Evolutionary conservation across 495 filamentous ascomycete species (phyloP), one percentile per base, ranked within the genome.

Genomic region (Neurospora tetrasperma): DNA sequence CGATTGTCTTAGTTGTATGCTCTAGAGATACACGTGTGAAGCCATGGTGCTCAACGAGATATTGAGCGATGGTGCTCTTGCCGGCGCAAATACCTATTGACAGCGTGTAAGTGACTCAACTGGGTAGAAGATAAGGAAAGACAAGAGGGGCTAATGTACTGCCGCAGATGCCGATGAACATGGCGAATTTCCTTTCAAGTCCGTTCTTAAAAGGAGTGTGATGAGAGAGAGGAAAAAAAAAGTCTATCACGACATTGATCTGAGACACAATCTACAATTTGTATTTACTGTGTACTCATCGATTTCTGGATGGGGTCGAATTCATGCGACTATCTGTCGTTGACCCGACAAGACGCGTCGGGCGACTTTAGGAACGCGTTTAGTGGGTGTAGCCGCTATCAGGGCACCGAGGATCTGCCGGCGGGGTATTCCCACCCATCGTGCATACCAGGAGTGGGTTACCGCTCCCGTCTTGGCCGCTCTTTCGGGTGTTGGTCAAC

Each of bases 101-200:
- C 14, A 9, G 40, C 31, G 69, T 62, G 31, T 39, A 69, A 71
- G 76, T 78, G 62, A 78, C 79, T 74, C 74, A 74, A 70, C 72
- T 74, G 43, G 40, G 40, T 41, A 41, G 71, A 48, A 41, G 72
- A 70, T 42, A n/a, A n/a, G 59, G 71, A 42, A 42, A 70, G 38
- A 35, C 14, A 44, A 46, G 62, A 73, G 73, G 59, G 71, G 69
- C 70, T 73, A 71, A 78, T 84, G 82, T 86, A 94, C 94, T 90
- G 81, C 96, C 95, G 80, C 94, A 98, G 72, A 99, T 84, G 59
- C 96, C 95, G 73, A 99, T 93, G 31, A 99, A 88, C 95, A 98
- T 98, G 73, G 76, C 85, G 72, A 20, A 11, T 39, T 31, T 27
- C 35, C 16, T 40, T 43, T 42, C 1, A 6, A 35, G 40, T 38